phyloP scores from a whole-genome alignment of 2,329 filamentous ascomycete species.

The Hortaea werneckii region DNA sequence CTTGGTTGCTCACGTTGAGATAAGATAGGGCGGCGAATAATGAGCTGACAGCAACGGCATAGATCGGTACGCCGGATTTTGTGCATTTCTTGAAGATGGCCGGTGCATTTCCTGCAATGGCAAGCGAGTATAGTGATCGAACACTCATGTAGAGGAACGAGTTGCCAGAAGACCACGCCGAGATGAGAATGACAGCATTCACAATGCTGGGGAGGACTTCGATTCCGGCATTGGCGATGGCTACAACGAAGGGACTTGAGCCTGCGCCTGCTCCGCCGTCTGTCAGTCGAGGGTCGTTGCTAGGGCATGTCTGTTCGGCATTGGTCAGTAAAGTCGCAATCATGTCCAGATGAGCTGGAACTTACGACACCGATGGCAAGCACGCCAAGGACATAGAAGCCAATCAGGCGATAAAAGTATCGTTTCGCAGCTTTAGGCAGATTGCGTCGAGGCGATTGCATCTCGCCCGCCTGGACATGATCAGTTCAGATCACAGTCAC shows the following conservation, averaged over 20 bases:
- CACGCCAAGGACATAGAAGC: slow-evolving; percentile 50
- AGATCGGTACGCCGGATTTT: slow-evolving; percentile 47
- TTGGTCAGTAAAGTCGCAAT: too few relatives aligned
- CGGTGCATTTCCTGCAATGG: slow-evolving; percentile 57
- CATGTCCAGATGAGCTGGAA: too few relatives aligned
- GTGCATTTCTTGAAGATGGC: slow-evolving; percentile 43
- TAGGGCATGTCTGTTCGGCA: slow-evolving; percentile 32
- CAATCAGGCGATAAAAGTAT: slow-evolving; percentile 52
- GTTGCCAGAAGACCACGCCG: slow-evolving; percentile 50
- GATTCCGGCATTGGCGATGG: slow-evolving; percentile 38
- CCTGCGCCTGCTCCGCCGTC: slow-evolving; percentile 13
- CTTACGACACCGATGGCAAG: slow-evolving; percentile 50
- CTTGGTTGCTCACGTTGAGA: slow-evolving; percentile 36
- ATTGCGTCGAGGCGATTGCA: slow-evolving; percentile 47
- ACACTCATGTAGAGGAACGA: slow-evolving; percentile 44
- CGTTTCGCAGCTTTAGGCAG: slow-evolving; percentile 49
- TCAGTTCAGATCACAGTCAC: too few relatives aligned
- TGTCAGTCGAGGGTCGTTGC: slow-evolving; percentile 41
- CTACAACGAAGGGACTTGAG: slow-evolving; percentile 3
- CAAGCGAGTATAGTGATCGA: slow-evolving; percentile 44
- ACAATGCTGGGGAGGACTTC: slow-evolving; percentile 53
- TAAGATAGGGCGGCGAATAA: slow-evolving; percentile 40
- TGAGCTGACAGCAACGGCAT: slow-evolving; percentile 34
- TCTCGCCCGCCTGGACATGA: slow-evolving; percentile 37
- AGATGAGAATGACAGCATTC: slow-evolving; percentile 58